phyloP scores from a whole-genome alignment of 2,329 filamentous ascomycete species.

The Paradendryphiella salina region DNA sequence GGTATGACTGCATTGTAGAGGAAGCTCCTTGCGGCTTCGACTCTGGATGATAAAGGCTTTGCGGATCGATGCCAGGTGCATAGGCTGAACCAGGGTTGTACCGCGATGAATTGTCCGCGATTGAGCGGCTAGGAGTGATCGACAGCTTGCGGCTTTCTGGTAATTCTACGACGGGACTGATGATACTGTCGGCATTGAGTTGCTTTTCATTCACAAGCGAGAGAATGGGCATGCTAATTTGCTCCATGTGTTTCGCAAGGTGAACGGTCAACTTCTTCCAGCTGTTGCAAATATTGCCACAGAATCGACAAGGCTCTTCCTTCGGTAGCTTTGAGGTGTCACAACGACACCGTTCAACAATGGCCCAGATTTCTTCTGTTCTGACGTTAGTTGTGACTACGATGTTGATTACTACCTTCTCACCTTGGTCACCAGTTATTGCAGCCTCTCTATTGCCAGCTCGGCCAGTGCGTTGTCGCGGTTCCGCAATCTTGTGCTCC shows the following conservation, averaged over 20 bases:
- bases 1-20: conserved; percentile 45
- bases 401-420: neutral
- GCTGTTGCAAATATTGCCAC: conserved; percentile 74
- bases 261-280: conserved; percentile 97
- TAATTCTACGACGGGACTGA: conserved; percentile 45
- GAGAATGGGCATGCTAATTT: conserved; percentile 81
- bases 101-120: conserved; percentile 38
- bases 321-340: conserved; percentile 68
- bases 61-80: conserved; percentile 40
- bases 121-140: conserved; percentile 32
- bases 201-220: conserved; percentile 47
- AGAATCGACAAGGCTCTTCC: conserved; percentile 85
- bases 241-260: conserved; percentile 91
- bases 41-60: conserved; percentile 33
- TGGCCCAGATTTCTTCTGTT: conserved; percentile 69
- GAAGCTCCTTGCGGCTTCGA: conserved; percentile 25
- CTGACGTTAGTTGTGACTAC: conserved; percentile 16
- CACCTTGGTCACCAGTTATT: conserved; percentile 34
- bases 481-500: conserved; percentile 84
- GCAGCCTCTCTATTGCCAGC: conserved; percentile 46
- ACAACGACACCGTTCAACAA: conserved; percentile 75
- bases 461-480: conserved; percentile 69
- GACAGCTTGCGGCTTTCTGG: conserved; percentile 42
- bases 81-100: conserved; percentile 38
- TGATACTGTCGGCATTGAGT: conserved; percentile 44